Percentiles rank a stretch among this genome's conserved stretches.
phyloP scores from a whole-genome alignment of 2,329 filamentous ascomycete species.

The Penicillium freii region DNA sequence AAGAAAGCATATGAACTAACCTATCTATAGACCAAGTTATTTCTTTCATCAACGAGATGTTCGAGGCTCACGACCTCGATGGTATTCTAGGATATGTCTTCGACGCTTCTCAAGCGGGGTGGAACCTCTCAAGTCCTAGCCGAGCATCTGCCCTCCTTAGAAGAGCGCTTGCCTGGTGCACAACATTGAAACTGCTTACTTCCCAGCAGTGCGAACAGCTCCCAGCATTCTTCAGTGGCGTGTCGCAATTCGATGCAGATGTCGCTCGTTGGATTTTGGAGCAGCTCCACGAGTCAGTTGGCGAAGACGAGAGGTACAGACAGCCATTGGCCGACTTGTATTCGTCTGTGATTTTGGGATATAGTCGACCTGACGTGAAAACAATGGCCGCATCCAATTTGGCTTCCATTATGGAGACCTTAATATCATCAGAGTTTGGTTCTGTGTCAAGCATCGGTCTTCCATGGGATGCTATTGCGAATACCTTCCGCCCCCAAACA shows the following conservation, averaged over 20 bases:
- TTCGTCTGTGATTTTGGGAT: constrained; percentile 28
- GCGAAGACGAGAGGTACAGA: constrained; percentile 22
- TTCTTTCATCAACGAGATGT: constrained; percentile 23
- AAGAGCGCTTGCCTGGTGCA: constrained; percentile 36
- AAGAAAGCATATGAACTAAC: constrained; percentile 5
- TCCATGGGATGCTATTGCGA: constrained; percentile 29
- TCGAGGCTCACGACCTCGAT: constrained; percentile 28
- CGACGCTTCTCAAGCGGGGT: constrained; percentile 26
- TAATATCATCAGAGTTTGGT: constrained; percentile 23
- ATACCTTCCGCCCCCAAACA: constrained; percentile 25
- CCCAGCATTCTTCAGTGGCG: constrained; percentile 22
- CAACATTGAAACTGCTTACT: constrained; percentile 25
- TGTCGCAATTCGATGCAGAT: constrained; percentile 35
- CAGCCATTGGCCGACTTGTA: constrained; percentile 31
- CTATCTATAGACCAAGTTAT: constrained; percentile 17
- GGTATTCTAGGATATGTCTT: constrained; percentile 28
- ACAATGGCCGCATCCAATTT: constrained; percentile 33
- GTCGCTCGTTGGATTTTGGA: constrained; percentile 37
- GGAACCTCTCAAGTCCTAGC: constrained; percentile 29
- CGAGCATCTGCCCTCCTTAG: constrained; percentile 38
- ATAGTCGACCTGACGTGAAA: constrained; percentile 29
- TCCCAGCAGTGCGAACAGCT: constrained; percentile 19
- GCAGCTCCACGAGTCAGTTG: constrained; percentile 28
- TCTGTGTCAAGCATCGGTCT: constrained; percentile 23
- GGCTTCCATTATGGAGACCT: constrained; percentile 32